A percentile compares a stretch with the other conserved stretches of the same genome.
Conservation (phyloP, 345 rosid species). For the Gossypium turneri region DNA sequence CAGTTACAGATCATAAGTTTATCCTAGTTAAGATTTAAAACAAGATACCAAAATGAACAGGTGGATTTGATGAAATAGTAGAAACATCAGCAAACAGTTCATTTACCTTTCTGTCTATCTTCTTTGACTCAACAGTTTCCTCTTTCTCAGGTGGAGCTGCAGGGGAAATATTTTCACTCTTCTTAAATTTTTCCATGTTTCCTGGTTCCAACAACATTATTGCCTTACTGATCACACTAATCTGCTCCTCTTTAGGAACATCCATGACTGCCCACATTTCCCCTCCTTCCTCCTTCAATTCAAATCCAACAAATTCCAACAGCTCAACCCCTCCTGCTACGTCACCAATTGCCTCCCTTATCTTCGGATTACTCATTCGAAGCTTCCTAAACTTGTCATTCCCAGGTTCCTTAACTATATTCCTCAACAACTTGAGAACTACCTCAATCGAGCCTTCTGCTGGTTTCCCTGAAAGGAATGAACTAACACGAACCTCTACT, state of each 20-base stretch:
- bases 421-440: conserved; percentile 60
- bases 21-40: neutral
- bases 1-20: neutral
- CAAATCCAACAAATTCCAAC: conserved; percentile 69
- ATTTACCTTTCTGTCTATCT: conserved; percentile 77
- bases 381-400: conserved; percentile 77
- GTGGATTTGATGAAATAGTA: neutral
- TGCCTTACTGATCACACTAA: conserved; percentile 43
- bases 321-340: conserved; percentile 74
- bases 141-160: conserved; percentile 30
- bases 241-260: conserved; percentile 43
- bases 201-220: conserved; percentile 49
- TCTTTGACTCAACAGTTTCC: conserved; percentile 44
- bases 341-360: conserved; percentile 70
- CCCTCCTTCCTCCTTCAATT: conserved; percentile 63
- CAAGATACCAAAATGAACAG: neutral
- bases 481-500: conserved; percentile 47
- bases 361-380: conserved; percentile 80
- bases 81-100: neutral
- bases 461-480: conserved; percentile 56
- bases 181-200: conserved; percentile 29
- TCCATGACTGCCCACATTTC: conserved; percentile 89
- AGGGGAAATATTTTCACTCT: conserved; percentile 30
- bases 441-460: conserved; percentile 59
- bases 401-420: conserved; percentile 73